These are phyloP conservation scores for Lentinula raphanica DNA, from an alignment of 768 basidiomycete species.

Conservation along the genomic window DNA sequence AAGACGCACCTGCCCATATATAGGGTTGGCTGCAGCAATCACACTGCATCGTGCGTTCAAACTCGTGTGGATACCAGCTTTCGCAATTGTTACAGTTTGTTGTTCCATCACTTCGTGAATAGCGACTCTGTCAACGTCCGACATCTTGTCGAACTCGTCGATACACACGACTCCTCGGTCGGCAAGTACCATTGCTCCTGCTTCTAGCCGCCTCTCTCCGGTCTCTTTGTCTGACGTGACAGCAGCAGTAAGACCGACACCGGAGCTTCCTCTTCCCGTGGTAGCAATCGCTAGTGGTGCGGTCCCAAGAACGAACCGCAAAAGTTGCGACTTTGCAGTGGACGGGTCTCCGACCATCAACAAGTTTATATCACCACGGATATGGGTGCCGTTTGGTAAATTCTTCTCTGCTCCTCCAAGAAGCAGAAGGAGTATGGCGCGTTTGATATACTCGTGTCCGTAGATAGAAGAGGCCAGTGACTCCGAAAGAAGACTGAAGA, in stretches of 20 bases:
- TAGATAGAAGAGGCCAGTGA: constrained; percentile 97
- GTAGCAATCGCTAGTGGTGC: constrained; percentile 98
- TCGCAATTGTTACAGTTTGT: constrained; percentile 98
- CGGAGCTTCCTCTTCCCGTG: constrained; percentile 96
- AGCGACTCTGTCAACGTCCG: constrained; percentile 95
- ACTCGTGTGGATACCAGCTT: constrained; percentile 97
- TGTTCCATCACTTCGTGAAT: constrained; percentile 99
- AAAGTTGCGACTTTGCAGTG: constrained; percentile 95
- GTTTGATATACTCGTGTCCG: constrained; percentile 94
- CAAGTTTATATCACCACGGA: constrained; percentile 98
- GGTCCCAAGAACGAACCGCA: constrained; percentile 93
- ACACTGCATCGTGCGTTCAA: constrained; percentile 97
- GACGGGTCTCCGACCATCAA: constrained; percentile 99
- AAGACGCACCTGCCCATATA: constrained; percentile 88
- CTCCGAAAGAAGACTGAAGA: constrained; percentile 84
- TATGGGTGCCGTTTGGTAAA: constrained; percentile 93
- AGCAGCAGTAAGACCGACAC: constrained; percentile 97
- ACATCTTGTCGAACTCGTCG: constrained; percentile 99
- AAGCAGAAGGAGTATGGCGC: constrained; percentile 85
- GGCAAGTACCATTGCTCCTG: constrained; percentile 98
- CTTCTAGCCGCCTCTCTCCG: constrained; percentile 93
- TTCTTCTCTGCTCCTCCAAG: constrained; percentile 98
- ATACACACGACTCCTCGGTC: constrained; percentile 99
- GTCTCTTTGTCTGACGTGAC: constrained; percentile 98
- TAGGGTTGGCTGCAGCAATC: constrained; percentile 96